Base-by-base conservation (phyloP, 768 basidiomycete species). In the Termitomyces sp. region DNA sequence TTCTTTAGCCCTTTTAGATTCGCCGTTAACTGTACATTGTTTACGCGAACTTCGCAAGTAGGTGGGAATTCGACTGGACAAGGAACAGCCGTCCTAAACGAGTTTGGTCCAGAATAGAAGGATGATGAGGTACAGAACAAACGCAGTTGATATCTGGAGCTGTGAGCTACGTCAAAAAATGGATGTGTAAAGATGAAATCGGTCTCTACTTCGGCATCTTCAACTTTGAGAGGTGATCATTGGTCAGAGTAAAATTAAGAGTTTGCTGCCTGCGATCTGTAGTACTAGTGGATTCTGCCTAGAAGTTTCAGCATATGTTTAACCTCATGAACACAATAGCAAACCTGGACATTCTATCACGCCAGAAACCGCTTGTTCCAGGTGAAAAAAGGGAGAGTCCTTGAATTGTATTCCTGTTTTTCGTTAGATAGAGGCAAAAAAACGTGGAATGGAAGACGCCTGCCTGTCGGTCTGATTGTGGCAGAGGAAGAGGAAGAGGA, bases 1-100 rank as follows among this genome's bases (percentile, higher is more conserved):
- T 97, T 97, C 82, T 97, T 97, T 71, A 96, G 76, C 5, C 95
- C 95, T 72, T 94, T 94, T 64, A 94, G 73, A 71, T 89, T 95
- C 42, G 88, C 92, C 20, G 77, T 77, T 36, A 96, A 75, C 57
- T 84, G 80, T 2, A 78, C 78, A 58, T 76, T 80, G 72, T 97
- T 96, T 43, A 96, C 85, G 69, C 92, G 88, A 55, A 96, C 88
- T 83, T 97, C 94, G 70, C 91, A 94, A 9, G 91, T 91, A 8
- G 88, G 86, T 29, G 94, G 94, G 67, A 96, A 97, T 78, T 97
- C 94, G 52, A 96, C 85, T 4, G 85, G 91, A 69, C 90, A 92
- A 17, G 85, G 84, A 17, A 76, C 71, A 48, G 74, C 77, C 5
- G 82, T 73, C 55, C 88, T 78, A 66, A 89, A 89, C 12, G 80